Evolutionary conservation across 305 asterid species (phyloP).

Genomic region (Galium porrigens): DNA sequence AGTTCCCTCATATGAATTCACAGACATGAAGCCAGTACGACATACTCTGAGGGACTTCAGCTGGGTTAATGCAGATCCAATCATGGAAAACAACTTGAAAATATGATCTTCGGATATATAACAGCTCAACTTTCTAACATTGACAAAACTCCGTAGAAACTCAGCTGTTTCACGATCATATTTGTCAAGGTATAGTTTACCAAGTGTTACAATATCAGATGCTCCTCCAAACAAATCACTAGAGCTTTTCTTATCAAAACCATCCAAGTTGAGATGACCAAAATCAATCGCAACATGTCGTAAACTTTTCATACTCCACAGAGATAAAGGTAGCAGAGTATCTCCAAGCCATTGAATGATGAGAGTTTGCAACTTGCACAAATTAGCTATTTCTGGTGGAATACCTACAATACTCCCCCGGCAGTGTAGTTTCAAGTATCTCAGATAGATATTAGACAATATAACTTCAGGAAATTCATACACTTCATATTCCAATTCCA

Average conservation of each 20-base stretch:
- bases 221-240: background rate
- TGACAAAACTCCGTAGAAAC: background rate
- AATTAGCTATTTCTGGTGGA: background rate
- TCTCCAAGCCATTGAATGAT: background rate
- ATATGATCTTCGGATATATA: background rate
- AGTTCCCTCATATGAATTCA: too few species aligned
- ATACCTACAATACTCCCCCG: rapidly evolving
- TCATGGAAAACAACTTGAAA: too few species aligned
- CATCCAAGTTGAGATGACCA: background rate
- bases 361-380: background rate
- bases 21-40: too few species aligned
- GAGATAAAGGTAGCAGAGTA: background rate
- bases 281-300: background rate
- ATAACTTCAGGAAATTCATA: too few species aligned
- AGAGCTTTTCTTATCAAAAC: background rate
- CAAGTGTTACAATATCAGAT: background rate
- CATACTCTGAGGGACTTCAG: background rate
- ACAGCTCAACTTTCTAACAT: background rate
- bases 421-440: background rate
- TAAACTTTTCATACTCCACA: background rate
- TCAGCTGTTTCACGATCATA: background rate
- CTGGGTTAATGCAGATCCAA: background rate
- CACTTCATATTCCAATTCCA: too few species aligned
- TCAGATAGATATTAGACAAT: background rate
- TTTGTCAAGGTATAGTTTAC: background rate